Base-by-base conservation (phyloP, 495 filamentous ascomycete genomes). In the Penicillium soppii region DNA sequence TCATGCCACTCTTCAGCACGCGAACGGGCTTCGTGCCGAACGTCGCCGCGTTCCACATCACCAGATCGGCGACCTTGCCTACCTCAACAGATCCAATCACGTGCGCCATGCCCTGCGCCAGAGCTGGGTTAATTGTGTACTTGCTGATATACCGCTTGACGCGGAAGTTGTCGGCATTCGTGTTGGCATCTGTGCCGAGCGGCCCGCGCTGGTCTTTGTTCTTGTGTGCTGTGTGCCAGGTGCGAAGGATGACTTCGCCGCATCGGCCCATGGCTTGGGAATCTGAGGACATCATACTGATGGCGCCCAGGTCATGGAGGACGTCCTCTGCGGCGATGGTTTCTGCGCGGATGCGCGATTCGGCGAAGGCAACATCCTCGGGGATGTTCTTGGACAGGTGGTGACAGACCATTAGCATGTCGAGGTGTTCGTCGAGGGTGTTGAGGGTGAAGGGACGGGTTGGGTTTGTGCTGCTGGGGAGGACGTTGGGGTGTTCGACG, bases 371-470 rank as follows among this genome's bases (percentile, higher is more conserved):
- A 13, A 97, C 88, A 66, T 98, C 94, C 67, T 98, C 94, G 47
- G 91, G 89, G 50, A 97, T 97, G 63, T 95, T 84, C 70, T 87
- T 90, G 39, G 82, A 88, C 16, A 97, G 72, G 63, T 98, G 95
- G 63, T 98, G 94, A 80, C 94, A 98, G 21, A 95, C 90, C 94
- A 97, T 97, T 27, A 98, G 70, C 94, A 98, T 98, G 68, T 97
- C 94, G 1, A 97, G 82, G 70, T 98, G 94, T 72, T 98, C 94
- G 53, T 97, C 94, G 0, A 97, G 80, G 4, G 94, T 98, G 73
- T 98, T 98, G 33, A 74, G 68, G 8, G 94, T 98, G 73, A 86
- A 97, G 3, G 94, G 94, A 3, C 94, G 79, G 13, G 94, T 98
- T 0, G 94, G 94, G 70, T 96, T 98, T 0, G 94, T 98, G 41